Evolutionary conservation across 2,329 filamentous ascomycete species (phyloP).

Genomic region (Aspergillus pseudoviridinutans): DNA sequence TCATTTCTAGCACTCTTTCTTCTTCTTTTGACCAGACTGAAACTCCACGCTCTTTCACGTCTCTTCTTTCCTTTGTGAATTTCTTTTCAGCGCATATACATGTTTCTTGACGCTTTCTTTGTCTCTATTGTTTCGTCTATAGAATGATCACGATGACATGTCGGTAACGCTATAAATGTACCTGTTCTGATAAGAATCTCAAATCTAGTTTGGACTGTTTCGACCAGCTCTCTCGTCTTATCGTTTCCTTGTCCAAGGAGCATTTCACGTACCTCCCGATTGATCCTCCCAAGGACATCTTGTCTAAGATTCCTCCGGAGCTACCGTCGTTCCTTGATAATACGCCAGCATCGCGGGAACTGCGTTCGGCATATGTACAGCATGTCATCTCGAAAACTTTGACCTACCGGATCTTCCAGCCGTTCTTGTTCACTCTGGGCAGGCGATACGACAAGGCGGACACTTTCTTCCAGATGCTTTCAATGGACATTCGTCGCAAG

Average conservation of each 20-base stretch:
- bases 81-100: background rate
- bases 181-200: slow-evolving; percentile 39
- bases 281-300: slow-evolving; percentile 47
- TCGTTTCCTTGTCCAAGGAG: slow-evolving; percentile 49
- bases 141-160: slow-evolving; percentile 23
- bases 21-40: slow-evolving; percentile 1
- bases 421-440: slow-evolving; percentile 55
- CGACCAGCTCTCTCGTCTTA: slow-evolving; percentile 48
- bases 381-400: slow-evolving; percentile 56
- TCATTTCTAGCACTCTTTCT: slow-evolving; percentile 5
- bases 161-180: slow-evolving; percentile 37
- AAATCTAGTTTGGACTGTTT: slow-evolving; percentile 50
- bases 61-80: slow-evolving; percentile 10
- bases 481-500: slow-evolving; percentile 54
- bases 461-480: slow-evolving; percentile 52
- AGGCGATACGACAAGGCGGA: slow-evolving; percentile 54
- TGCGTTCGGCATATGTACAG: slow-evolving; percentile 52
- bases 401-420: slow-evolving; percentile 54
- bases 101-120: slow-evolving; percentile 12
- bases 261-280: slow-evolving; percentile 52
- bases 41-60: background rate
- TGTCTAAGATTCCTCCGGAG: slow-evolving; percentile 49
- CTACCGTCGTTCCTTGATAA: slow-evolving; percentile 54
- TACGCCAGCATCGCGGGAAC: slow-evolving; percentile 48
- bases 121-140: slow-evolving; percentile 15